These are phyloP conservation scores for Stereocaulon alpinum DNA, from an alignment of 495 filamentous ascomycete genomes.

Conservation along the genomic window DNA sequence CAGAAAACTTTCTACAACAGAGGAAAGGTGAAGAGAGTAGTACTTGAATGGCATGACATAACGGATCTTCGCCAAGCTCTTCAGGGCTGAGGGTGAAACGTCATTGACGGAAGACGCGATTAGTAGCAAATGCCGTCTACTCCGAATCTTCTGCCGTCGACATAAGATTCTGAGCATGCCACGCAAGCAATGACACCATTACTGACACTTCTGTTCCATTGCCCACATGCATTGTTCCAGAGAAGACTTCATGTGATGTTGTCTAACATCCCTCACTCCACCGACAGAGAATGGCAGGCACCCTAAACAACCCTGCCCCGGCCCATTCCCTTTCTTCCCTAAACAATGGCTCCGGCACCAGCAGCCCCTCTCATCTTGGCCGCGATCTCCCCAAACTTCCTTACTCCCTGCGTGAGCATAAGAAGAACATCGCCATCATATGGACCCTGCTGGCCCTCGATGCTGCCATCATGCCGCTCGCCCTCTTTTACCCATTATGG, in stretches of 20 bases:
- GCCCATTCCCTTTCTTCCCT: background rate
- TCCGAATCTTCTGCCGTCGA: no score
- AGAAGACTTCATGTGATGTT: background rate
- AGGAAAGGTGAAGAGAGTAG: no score
- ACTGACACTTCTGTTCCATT: no score
- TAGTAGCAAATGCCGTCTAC: no score
- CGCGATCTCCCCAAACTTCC: slow-evolving; percentile 38
- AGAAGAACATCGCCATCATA: slow-evolving; percentile 45
- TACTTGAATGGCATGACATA: no score
- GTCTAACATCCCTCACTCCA: background rate
- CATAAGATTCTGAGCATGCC: no score
- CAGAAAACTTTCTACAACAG: no score
- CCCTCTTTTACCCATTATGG: slow-evolving; percentile 47
- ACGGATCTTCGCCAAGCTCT: no score
- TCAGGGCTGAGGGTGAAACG: no score
- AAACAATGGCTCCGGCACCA: background rate
- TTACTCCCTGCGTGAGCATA: slow-evolving; percentile 44
- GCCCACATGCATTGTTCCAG: no score
- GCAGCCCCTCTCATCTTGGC: background rate
- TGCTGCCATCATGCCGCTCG: slow-evolving; percentile 43
- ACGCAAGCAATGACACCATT: no score
- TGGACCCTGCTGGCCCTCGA: slow-evolving; percentile 49
- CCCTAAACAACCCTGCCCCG: background rate
- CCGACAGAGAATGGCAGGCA: background rate
- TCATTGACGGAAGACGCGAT: no score